These are phyloP conservation scores for Penicillium italicum DNA, from an alignment of 2,329 filamentous ascomycete genomes.

Conservation along the genomic window DNA sequence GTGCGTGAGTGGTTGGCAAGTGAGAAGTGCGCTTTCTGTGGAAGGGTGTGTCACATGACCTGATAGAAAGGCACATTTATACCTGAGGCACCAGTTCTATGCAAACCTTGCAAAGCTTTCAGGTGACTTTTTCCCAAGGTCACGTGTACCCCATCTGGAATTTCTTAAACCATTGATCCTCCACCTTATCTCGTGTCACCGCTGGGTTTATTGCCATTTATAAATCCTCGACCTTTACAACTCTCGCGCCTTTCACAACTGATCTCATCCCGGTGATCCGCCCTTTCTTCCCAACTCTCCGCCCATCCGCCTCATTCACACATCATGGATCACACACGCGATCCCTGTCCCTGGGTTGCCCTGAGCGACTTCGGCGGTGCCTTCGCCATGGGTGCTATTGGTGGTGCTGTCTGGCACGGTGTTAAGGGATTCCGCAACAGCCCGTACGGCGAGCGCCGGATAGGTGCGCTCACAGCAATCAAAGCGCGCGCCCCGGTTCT, in stretches of 20 bases:
- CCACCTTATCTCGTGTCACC: background rate
- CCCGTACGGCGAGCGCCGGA: constrained; percentile 87
- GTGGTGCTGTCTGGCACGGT: constrained; percentile 89
- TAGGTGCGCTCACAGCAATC: constrained; percentile 93
- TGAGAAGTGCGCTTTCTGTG: no score
- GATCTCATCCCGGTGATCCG: background rate
- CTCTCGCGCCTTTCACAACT: background rate
- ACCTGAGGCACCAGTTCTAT: background rate
- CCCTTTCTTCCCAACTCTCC: background rate
- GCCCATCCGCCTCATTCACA: background rate
- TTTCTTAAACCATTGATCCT: background rate
- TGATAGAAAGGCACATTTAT: no score
- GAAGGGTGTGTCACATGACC: no score
- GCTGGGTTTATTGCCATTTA: background rate
- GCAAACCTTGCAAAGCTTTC: background rate
- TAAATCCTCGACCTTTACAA: background rate
- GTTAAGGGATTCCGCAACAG: constrained; percentile 92
- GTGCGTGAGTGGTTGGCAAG: no score
- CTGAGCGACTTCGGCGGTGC: constrained; percentile 97
- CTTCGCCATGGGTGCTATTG: constrained; percentile 87
- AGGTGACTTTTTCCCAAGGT: background rate
- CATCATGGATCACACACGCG: constrained; percentile 87
- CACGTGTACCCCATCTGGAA: background rate
- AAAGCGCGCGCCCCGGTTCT: constrained; percentile 95
- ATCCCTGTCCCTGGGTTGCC: constrained; percentile 95